phyloP scores from a whole-genome alignment of 129 eudicot genomes.

The Flaveria brownii region DNA sequence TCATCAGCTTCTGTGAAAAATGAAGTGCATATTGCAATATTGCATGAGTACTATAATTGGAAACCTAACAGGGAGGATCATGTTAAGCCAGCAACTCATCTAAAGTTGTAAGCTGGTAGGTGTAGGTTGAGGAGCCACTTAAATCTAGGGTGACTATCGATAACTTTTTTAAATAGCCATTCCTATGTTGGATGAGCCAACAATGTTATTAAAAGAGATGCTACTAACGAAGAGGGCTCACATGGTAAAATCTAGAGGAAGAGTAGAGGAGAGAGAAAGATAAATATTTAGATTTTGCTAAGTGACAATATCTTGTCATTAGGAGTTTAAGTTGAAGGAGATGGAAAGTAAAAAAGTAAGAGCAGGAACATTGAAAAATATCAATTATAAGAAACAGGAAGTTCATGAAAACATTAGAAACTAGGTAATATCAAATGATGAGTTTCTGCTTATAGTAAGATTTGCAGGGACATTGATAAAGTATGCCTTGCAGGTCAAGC shows the following conservation, averaged over 20 bases:
- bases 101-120: background rate
- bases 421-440: background rate
- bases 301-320: background rate
- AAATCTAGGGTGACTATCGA: background rate
- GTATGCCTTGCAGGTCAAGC: background rate
- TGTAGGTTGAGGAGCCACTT: background rate
- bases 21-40: background rate
- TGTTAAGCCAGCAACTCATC: background rate
- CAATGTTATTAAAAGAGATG: background rate
- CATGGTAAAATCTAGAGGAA: background rate
- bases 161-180: background rate
- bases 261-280: background rate
- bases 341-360: background rate
- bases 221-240: background rate
- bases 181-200: background rate
- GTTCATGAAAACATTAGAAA: background rate
- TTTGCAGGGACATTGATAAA: background rate
- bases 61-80: background rate
- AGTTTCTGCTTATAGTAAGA: background rate
- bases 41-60: background rate
- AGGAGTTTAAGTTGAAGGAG: background rate
- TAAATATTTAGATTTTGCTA: background rate
- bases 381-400: background rate
- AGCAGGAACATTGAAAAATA: background rate
- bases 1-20: background rate